These are phyloP conservation scores for Panicum hallii DNA, from an alignment of 202 grass and related monocot genomes.

Conservation along the genomic window DNA sequence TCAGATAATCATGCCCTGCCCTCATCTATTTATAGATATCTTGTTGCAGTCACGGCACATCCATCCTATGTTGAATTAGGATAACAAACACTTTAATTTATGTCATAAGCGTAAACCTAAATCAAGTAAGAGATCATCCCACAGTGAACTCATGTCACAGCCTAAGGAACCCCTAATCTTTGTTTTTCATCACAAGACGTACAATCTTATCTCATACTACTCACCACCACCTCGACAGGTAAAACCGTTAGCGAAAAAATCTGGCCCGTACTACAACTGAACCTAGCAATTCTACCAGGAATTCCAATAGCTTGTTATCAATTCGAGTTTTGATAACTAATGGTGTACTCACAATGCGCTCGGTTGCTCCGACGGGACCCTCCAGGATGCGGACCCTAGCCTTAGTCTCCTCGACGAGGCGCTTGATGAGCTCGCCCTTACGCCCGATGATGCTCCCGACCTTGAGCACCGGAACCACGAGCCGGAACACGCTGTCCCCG, in stretches of 20 bases:
- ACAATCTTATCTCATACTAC: not conserved
- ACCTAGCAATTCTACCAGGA: not conserved
- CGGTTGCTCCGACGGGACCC: conserved; percentile 74
- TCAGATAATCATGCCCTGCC: not conserved
- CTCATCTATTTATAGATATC: conserved; percentile 4
- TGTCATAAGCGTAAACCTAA: not conserved
- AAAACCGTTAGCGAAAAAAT: not conserved
- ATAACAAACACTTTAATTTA: not conserved
- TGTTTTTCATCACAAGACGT: not conserved
- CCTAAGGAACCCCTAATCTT: not conserved
- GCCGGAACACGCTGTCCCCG: conserved; percentile 81
- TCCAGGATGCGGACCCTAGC: conserved; percentile 88
- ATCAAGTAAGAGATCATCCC: not conserved
- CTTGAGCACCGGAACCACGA: conserved; percentile 88
- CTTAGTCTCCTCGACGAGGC: conserved; percentile 91
- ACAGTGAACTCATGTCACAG: conserved; percentile 23
- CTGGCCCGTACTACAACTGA: not conserved
- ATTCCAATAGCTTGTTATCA: not conserved
- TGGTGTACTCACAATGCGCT: conserved; percentile 78
- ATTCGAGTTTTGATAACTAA: not conserved
- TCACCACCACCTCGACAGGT: not conserved
- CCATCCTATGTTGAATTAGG: conserved; percentile 1
- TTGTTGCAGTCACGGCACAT: not conserved
- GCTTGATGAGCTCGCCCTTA: conserved; percentile 94
- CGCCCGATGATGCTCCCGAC: conserved; percentile 96